A percentile compares a stretch with the other conserved stretches of the same genome.
Conservation (phyloP, 2,329 filamentous ascomycete species). For the Colletotrichum sidae region DNA sequence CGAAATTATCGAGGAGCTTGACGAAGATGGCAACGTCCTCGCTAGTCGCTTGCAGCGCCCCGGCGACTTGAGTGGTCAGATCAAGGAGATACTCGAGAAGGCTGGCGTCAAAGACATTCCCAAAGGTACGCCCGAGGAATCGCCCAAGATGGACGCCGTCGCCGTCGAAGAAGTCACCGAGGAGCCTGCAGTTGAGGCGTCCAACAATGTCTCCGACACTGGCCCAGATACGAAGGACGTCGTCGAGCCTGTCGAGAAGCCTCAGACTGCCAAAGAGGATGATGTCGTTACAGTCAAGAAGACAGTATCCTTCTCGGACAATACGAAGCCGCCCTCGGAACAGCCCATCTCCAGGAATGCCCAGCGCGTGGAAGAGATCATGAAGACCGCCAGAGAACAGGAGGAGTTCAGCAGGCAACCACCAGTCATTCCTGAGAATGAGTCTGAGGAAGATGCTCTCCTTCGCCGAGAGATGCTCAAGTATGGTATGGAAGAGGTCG, state of each 20-base stretch:
- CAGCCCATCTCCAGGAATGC: conserved; percentile 54
- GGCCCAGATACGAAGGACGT: background rate
- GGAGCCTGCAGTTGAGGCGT: background rate
- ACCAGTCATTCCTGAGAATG: conserved; percentile 76
- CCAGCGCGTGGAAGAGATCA: conserved; percentile 65
- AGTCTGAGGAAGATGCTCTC: conserved; percentile 82
- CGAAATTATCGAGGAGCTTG: conserved; percentile 92
- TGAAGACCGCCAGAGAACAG: conserved; percentile 67
- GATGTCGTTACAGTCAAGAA: conserved; percentile 56
- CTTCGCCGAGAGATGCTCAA: conserved; percentile 89
- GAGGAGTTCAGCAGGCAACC: conserved; percentile 58
- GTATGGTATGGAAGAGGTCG: conserved; percentile 90
- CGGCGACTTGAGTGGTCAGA: conserved; percentile 72
- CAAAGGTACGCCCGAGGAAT: conserved; percentile 32
- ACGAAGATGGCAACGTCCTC: conserved; percentile 89
- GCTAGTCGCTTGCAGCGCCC: conserved; percentile 75
- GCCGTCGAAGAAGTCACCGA: conserved; percentile 36
- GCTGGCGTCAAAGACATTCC: conserved; percentile 72
- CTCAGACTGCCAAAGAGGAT: background rate
- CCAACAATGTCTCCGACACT: background rate
- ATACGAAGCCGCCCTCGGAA: conserved; percentile 64
- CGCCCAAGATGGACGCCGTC: conserved; percentile 17
- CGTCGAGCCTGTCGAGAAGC: conserved; percentile 2
- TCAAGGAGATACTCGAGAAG: conserved; percentile 80
- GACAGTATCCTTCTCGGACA: conserved; percentile 71